Base-by-base conservation (phyloP, 805 yeast genomes). In the Martiniozyma abietophila region DNA sequence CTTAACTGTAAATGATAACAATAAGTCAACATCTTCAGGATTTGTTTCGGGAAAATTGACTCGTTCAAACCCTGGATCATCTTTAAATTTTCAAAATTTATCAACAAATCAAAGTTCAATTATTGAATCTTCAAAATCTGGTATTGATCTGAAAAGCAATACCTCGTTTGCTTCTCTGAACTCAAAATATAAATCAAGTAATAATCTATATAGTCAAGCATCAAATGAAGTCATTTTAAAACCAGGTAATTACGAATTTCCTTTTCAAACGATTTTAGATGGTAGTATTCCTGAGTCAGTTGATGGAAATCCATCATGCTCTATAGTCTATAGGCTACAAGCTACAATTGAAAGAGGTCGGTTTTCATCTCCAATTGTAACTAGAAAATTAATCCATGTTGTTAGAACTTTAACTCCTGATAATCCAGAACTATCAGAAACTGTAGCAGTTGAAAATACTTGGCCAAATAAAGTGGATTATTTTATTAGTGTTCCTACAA, bases 401-500 rank as follows among this genome's bases (percentile, higher is more conserved):
- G 74, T 92, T 8, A 69, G 98, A 48, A 89, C 97, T 0, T 60
- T 89, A 39, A 76, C 95, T 2, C 72, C 94, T 1, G 97, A 89
- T 54, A 71, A 94, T 1, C 71, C 82, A 4, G 97, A 92, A 48
- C 64, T 86, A 17, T 70, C 94, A 0, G 96, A 89, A 55, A 84
- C 97, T 0, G 82, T 88, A 47, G 83, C 94, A 0, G 94, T 89
- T 21, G 95, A 86, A 51, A 89, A 89, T 53, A 78, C 88, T 1
- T 89, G 97, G 97, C 96, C 97, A 2, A 64, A 76, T 29, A 92
- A 92, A 53, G 84, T 89, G 21, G 96, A 89, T 50, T 89, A 89
- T 54, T 71, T 85, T 3, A 74, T 92, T 39, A 80, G 83, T 34
- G 76, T 83, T 5, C 96, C 97, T 0, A 67, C 84, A 18, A 79